Base-by-base conservation (phyloP, 208 protist species). In the Dictyostelium gargantuum region DNA sequence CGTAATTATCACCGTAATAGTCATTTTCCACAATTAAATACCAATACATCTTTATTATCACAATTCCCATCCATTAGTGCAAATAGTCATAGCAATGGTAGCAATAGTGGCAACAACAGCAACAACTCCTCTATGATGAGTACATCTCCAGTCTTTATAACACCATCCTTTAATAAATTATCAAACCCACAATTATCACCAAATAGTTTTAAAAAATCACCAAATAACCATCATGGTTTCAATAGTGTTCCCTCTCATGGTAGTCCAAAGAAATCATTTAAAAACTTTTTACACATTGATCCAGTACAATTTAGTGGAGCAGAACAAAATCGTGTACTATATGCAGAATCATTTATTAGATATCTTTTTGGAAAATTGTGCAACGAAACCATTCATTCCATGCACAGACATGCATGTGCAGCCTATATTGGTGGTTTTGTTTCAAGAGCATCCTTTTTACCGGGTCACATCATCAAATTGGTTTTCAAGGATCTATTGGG, bases 371-470 rank as follows among this genome's bases (percentile, higher is more conserved):
- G 84, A 2, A 95, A 95, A 32, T 52, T 94, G 4, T 26, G 72
- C 35, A 91, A 93, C 50, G 76, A 82, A 26, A 74, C 29, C 4
- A 85, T 73, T 32, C 93, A 80, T n/a, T 56, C 72, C 3, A 68
- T 94, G 54, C 61, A 81, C 11, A 58, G 84, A 38, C 52, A 74
- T 21, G 91, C 92, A 1, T 91, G 93, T 48, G 93, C 92, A 1
- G 92, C 93, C 11, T 95, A 95, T n/a, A 80, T 95, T 38, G 93
- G 92, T 80, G 66, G 79, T 19, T 95, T 94, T 44, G 32, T 95
- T 17, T 91, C 84, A 10, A 92, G 93, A 40, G 74, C 93, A 6
- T 50, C 42, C 0, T 93, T 73, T 77, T 46, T 95, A 19, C 70
- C 93, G 2, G 5, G 23, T 10, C 38, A 80, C 23, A 35, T 94